Conservation (phyloP, 805 yeast genomes). For the Priceomyces haplophilus region DNA sequence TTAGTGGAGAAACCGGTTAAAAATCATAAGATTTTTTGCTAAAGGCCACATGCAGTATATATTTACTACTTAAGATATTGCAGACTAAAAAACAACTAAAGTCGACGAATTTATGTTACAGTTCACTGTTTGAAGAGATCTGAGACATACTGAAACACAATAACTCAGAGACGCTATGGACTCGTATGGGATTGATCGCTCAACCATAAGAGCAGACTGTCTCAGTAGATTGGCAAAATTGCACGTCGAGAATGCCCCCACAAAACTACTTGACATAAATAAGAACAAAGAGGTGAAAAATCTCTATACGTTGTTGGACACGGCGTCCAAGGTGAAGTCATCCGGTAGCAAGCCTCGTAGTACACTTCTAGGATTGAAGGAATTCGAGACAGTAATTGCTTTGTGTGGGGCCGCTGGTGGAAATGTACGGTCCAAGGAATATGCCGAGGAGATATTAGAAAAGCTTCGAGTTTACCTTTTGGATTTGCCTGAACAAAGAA, state of each 20-base stretch:
- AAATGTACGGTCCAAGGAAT: constrained; percentile 25
- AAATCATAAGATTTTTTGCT: background rate
- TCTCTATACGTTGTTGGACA: constrained; percentile 19
- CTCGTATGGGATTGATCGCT: constrained; percentile 35
- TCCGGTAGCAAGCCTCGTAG: background rate
- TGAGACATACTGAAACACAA: too few relatives aligned
- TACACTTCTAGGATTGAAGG: constrained; percentile 45
- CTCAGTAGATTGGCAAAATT: constrained; percentile 34
- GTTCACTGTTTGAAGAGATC: background rate
- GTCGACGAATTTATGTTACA: background rate
- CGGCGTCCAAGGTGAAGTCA: constrained; percentile 5
- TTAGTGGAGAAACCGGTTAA: constrained; percentile 1
- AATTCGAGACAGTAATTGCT: constrained; percentile 56
- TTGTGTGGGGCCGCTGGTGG: constrained; percentile 43
- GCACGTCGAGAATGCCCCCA: constrained; percentile 24
- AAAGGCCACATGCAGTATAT: background rate
- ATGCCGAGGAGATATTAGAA: constrained; percentile 42
- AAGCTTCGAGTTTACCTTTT: constrained; percentile 47
- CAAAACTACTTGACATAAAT: constrained; percentile 1
- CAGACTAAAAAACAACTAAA: background rate
- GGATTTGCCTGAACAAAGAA: constrained; percentile 44
- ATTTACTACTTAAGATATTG: too few relatives aligned
- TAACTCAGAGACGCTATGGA: constrained; percentile 38
- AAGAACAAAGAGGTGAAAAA: constrained; percentile 11
- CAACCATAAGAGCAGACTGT: constrained; percentile 39